These are phyloP conservation scores for Lathyrus tuberosus DNA, from an alignment of 306 rosid genomes.

Conservation along the genomic window DNA sequence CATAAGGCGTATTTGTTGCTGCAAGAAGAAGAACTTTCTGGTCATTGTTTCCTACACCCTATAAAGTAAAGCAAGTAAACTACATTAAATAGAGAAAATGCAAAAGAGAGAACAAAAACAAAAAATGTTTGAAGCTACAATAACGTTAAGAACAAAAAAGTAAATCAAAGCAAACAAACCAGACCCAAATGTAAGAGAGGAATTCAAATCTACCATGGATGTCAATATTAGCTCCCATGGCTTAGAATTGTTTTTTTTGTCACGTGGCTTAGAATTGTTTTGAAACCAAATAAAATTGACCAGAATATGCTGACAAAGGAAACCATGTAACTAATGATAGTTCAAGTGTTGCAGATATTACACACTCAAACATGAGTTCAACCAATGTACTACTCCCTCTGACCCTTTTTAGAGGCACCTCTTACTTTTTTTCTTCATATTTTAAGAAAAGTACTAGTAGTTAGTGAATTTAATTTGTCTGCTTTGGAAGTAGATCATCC, in stretches of 20 bases:
- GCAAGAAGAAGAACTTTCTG: slow-evolving; percentile 99
- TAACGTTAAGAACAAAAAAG: slow-evolving; percentile 14
- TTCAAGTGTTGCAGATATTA: slow-evolving; percentile 6
- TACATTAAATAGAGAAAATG: slow-evolving; percentile 12
- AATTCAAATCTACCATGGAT: background rate
- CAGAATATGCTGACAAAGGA: background rate
- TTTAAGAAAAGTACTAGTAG: too few species aligned
- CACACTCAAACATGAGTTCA: background rate
- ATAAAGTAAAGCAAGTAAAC: slow-evolving; percentile 36
- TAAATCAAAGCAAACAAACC: background rate
- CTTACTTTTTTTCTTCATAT: too few species aligned
- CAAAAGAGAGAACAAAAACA: background rate
- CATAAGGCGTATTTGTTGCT: slow-evolving; percentile 97
- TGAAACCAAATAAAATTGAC: background rate
- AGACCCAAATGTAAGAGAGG: background rate
- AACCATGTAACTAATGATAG: slow-evolving; percentile 5
- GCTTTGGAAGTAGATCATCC: too few species aligned
- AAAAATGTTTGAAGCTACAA: slow-evolving; percentile 17
- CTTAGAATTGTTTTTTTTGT: too few species aligned
- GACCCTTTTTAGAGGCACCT: too few species aligned
- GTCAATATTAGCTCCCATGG: background rate
- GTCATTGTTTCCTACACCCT: slow-evolving; percentile 96
- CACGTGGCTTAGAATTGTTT: too few species aligned
- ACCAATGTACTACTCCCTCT: background rate
- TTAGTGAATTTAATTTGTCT: too few species aligned